phyloP scores from a whole-genome alignment of 371 early-diverging fungal genomes.

The Mucor piriformis region DNA sequence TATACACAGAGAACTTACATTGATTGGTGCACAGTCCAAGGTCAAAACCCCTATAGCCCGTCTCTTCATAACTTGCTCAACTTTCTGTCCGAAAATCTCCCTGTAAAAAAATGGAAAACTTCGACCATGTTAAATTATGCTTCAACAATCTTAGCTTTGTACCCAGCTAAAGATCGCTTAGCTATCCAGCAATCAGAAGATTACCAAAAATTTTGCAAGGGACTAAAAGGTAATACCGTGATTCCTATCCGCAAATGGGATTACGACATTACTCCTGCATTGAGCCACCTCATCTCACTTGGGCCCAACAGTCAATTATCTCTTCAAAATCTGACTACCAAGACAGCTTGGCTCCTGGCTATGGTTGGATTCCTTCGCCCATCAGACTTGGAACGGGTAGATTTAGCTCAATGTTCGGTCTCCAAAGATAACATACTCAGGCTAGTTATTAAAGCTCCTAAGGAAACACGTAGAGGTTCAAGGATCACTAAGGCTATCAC shows the following conservation, averaged over 20 bases:
- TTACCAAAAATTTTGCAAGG: no score
- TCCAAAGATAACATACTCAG: neutral
- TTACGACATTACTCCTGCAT: slow-evolving; percentile 10
- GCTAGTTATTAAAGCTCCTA: slow-evolving; percentile 16
- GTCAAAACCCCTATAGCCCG: neutral
- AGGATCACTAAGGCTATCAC: neutral
- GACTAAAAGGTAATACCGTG: slow-evolving; percentile 10
- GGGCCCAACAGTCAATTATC: neutral
- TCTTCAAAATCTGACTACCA: neutral
- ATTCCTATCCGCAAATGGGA: neutral
- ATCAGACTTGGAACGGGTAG: slow-evolving; percentile 27
- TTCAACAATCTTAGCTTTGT: slow-evolving; percentile 11
- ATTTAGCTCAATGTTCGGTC: slow-evolving; percentile 1
- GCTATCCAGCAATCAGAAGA: no score
- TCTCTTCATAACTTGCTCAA: slow-evolving; percentile 8
- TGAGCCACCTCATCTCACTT: neutral
- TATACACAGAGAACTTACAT: neutral
- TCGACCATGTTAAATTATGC: slow-evolving; percentile 6
- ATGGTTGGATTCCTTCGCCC: slow-evolving; percentile 32
- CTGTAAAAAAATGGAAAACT: neutral
- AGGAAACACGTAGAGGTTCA: slow-evolving; percentile 11
- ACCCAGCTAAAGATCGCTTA: no score
- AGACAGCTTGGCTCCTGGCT: slow-evolving; percentile 23
- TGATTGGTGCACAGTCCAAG: neutral
- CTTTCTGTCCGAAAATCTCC: slow-evolving; percentile 4